Conservation (phyloP, 2,329 filamentous ascomycete genomes). For the Metarhizium sp. region DNA sequence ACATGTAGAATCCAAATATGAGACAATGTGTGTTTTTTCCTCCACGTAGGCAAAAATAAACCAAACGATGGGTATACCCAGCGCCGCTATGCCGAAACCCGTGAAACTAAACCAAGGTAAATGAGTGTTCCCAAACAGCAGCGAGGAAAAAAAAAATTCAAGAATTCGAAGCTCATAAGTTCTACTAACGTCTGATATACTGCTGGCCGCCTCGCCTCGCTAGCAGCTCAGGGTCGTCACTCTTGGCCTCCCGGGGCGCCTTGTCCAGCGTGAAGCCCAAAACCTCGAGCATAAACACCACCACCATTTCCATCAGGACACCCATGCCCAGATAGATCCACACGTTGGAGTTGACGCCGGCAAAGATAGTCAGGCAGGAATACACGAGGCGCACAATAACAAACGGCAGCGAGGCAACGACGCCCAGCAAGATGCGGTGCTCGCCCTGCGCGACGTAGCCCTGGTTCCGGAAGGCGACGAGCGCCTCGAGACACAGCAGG, state of each 20-base stretch:
- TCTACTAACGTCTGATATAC: background rate
- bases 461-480: slow-evolving; percentile 30
- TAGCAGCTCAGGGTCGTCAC: slow-evolving; percentile 1
- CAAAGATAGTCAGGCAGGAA: slow-evolving; percentile 19
- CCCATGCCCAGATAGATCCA: slow-evolving; percentile 23
- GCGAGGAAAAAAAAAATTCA: background rate
- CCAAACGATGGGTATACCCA: background rate
- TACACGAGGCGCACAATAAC: slow-evolving; percentile 23
- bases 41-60: background rate
- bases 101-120: background rate
- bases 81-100: background rate
- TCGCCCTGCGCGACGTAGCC: slow-evolving; percentile 37
- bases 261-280: slow-evolving; percentile 21
- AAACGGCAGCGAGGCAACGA: slow-evolving; percentile 24
- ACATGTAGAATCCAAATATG: too few species aligned
- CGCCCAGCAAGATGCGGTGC: slow-evolving; percentile 40
- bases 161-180: background rate
- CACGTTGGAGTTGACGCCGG: slow-evolving; percentile 13
- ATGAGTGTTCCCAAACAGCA: background rate
- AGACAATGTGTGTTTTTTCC: too few species aligned
- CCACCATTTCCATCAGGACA: slow-evolving; percentile 24
- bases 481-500: slow-evolving; percentile 28
- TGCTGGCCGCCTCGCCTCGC: background rate
- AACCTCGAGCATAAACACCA: slow-evolving; percentile 19
- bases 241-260: slow-evolving; percentile 8